Evolutionary conservation across 192 early-diverging fungal genomes (phyloP).

Genomic region (Coemansia sp.): DNA sequence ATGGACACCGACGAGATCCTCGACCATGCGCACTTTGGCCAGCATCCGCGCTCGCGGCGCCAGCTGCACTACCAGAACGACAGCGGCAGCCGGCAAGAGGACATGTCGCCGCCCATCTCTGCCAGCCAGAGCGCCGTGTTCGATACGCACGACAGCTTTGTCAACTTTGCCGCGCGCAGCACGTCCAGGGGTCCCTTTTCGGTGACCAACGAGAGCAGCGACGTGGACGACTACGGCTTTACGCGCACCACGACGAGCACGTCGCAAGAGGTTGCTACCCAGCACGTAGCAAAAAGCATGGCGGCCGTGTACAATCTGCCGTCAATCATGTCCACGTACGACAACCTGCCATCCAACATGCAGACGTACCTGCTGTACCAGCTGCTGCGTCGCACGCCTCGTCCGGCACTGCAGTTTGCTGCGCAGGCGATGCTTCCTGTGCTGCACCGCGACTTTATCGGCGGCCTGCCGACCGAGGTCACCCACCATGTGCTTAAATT

Average conservation of each 20-base stretch:
- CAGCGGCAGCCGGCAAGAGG: neutral
- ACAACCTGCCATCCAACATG: conserved; percentile 67
- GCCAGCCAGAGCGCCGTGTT: conserved; percentile 13
- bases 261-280: conserved; percentile 7
- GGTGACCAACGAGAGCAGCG: neutral
- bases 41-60: conserved; percentile 1
- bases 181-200: neutral
- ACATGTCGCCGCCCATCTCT: conserved; percentile 18
- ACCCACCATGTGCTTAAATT: conserved; percentile 75
- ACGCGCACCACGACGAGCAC: conserved; percentile 12
- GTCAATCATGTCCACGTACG: conserved; percentile 71
- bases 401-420: conserved; percentile 86
- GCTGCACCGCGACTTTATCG: conserved; percentile 89
- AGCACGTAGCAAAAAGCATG: conserved; percentile 20
- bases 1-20: conserved; percentile 34
- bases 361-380: conserved; percentile 89
- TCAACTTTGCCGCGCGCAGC: conserved; percentile 1
- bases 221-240: neutral
- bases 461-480: conserved; percentile 66
- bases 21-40: conserved; percentile 10
- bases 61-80: conserved; percentile 10
- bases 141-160: conserved; percentile 9
- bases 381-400: conserved; percentile 76
- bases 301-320: conserved; percentile 48
- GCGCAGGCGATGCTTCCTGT: conserved; percentile 83